phyloP scores from a whole-genome alignment of 352 stramenopile species.

The Globisporangium radiosum region DNA sequence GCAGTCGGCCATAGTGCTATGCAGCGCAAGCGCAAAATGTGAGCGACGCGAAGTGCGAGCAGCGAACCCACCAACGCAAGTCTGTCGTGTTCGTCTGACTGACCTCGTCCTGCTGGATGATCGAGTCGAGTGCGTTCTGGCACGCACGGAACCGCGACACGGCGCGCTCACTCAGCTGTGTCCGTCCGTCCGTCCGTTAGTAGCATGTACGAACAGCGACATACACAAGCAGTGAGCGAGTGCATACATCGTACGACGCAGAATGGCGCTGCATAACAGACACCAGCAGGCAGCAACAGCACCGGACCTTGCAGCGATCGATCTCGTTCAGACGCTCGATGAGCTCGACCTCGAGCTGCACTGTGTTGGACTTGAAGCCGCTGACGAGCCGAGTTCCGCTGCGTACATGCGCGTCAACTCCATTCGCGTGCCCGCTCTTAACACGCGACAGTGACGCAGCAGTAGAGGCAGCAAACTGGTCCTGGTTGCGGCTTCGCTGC shows the following conservation, averaged over 20 bases:
- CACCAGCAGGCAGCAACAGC: too few species aligned
- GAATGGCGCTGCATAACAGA: background rate
- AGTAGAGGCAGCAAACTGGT: conserved; percentile 8
- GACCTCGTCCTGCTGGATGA: conserved; percentile 62
- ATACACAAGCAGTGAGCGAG: too few species aligned
- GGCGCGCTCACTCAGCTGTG: conserved; percentile 49
- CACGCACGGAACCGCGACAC: conserved; percentile 43
- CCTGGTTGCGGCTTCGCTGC: conserved; percentile 3
- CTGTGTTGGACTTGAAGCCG: conserved; percentile 38
- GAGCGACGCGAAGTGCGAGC: too few species aligned
- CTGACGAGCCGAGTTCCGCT: conserved; percentile 7
- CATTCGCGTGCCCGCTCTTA: background rate
- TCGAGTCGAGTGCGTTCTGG: conserved; percentile 36
- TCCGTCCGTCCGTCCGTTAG: too few species aligned
- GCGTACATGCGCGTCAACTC: background rate
- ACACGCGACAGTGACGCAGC: background rate
- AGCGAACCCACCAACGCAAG: too few species aligned
- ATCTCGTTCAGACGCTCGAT: conserved; percentile 61
- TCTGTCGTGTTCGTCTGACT: background rate
- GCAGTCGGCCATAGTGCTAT: conserved; percentile 43
- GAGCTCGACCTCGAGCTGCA: conserved; percentile 61
- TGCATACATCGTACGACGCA: background rate
- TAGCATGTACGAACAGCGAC: too few species aligned
- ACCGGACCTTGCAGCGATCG: conserved; percentile 45
- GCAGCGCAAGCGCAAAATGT: too few species aligned